Conservation (phyloP, 31 red algal genomes). For the Endocladia muricata region DNA sequence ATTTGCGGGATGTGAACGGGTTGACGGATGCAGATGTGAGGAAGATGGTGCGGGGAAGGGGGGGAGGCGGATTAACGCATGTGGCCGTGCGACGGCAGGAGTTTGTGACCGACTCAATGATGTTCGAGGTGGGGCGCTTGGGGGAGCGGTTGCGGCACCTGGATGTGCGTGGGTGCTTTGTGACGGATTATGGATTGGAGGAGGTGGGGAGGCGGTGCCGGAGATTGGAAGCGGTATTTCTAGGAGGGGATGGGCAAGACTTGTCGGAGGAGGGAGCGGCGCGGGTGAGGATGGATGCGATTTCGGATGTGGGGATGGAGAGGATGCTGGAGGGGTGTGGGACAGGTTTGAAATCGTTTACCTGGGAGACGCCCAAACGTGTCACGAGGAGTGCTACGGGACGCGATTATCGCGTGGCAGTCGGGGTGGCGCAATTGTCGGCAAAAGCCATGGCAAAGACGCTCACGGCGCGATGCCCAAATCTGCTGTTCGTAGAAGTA, state of each 20-base stretch:
- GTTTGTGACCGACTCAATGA: background rate
- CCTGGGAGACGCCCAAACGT: conserved; percentile 18
- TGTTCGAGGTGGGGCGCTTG: background rate
- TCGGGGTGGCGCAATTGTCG: conserved; percentile 1
- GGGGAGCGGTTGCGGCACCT: background rate
- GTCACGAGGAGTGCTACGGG: background rate
- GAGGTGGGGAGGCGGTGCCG: background rate
- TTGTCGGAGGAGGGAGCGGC: conserved; percentile 9
- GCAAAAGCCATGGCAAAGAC: background rate
- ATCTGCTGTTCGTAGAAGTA: conserved; percentile 11
- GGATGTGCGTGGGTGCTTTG: conserved; percentile 22
- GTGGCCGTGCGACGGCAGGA: conserved; percentile 1
- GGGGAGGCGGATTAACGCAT: background rate
- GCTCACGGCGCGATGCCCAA: background rate
- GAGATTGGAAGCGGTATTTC: background rate
- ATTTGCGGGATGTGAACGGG: background rate
- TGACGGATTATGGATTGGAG: background rate
- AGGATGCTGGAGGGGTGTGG: conserved; percentile 9
- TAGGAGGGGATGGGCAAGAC: conserved; percentile 15
- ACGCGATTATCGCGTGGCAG: background rate
- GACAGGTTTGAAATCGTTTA: background rate
- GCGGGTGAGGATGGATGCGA: background rate
- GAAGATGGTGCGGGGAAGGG: background rate
- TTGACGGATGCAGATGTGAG: background rate
- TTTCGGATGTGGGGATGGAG: background rate